Conservation (phyloP, 805 yeast genomes). For the Pichia californica region DNA sequence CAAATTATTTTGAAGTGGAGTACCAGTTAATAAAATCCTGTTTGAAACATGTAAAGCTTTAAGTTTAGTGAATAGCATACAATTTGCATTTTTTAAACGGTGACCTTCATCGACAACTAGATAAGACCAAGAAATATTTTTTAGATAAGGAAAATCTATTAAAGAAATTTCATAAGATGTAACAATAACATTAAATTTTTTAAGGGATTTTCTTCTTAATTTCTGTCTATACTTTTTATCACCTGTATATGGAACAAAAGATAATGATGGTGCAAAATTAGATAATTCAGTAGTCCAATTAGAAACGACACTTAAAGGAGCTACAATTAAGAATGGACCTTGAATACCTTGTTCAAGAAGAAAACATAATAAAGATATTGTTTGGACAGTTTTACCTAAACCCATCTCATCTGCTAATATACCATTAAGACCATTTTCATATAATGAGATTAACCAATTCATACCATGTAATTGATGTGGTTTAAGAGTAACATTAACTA, state of each 20-base stretch:
- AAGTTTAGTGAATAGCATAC: constrained; percentile 64
- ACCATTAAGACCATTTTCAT: constrained; percentile 92
- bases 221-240: constrained; percentile 46
- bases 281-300: constrained; percentile 77
- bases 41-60: constrained; percentile 64
- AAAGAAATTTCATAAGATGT: constrained; percentile 81
- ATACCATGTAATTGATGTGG: constrained; percentile 86
- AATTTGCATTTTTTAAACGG: constrained; percentile 77
- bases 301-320: constrained; percentile 77
- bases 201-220: constrained; percentile 29
- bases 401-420: constrained; percentile 98
- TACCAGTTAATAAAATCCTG: constrained; percentile 83
- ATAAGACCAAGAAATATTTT: constrained; percentile 63
- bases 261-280: constrained; percentile 65
- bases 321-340: constrained; percentile 75
- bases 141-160: constrained; percentile 54
- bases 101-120: constrained; percentile 95
- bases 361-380: constrained; percentile 71
- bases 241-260: constrained; percentile 61
- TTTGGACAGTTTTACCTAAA: constrained; percentile 86
- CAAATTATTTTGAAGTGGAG: constrained; percentile 89
- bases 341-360: constrained; percentile 68
- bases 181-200: constrained; percentile 47
- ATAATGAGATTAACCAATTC: constrained; percentile 83
- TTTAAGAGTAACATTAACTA: constrained; percentile 59